Evolutionary conservation across 2,329 filamentous ascomycete genomes (phyloP), one percentile per base, ranked within the genome.

Genomic region (Hypomyces perniciosus): DNA sequence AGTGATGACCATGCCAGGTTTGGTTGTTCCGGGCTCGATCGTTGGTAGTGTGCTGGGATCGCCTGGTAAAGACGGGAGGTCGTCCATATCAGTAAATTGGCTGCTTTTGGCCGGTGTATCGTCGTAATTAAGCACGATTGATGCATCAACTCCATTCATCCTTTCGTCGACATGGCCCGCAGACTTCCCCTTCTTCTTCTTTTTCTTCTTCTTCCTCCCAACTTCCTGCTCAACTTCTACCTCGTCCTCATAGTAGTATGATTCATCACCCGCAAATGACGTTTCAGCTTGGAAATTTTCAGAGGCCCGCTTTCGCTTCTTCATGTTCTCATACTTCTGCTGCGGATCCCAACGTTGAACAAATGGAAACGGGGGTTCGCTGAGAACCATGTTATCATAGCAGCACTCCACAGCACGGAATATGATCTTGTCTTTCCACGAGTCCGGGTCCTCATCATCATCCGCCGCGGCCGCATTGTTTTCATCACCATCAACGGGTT

Each of bases 281-380:
- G 47, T 56, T 2, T 66, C 63, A 8, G 62, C 64, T 34, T 65
- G 56, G 5, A 60, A 60, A 20, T 57, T 51, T 67, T 70, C 57
- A 61, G 72, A 58, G 69, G 60, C 54, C 31, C 75, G 72, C 63
- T 84, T 84, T 48, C 72, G 69, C 55, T 74, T 80, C 6, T 67
- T 69, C 57, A 72, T 72, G 4, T 59, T 62, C 2, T 65, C 64
- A 46, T 61, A 68, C 56, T 72, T 70, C 60, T 91, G 87, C 54
- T 90, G 85, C 4, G 81, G 78, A 66, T 95, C 89, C 92, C 91
- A 96, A 43, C 88, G 80, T 66, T 96, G 90, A 12, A 87, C 75
- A 65, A 96, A 96, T 0, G 91, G 91, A 62, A 95, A 96, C 0
- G 91, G 88, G 0, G 92, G 91, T 33, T 88, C 79, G 48, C 80